Percentiles rank a stretch among this genome's conserved stretches.
phyloP scores from a whole-genome alignment of 1,284 basidiomycete species.

The Bondarzewia mesenterica region DNA sequence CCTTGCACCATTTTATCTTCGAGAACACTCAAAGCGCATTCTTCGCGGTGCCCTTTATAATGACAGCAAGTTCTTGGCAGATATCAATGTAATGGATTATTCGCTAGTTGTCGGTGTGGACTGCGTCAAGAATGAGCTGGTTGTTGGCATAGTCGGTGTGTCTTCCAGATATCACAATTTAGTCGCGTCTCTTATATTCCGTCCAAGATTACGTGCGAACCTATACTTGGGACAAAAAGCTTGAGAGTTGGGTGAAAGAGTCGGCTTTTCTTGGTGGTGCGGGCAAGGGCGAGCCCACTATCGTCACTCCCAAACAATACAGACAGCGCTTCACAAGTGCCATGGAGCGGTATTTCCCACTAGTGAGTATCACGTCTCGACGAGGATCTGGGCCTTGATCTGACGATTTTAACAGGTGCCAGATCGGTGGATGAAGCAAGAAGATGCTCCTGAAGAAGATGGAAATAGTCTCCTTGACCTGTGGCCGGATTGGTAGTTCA shows the following conservation, averaged over 20 bases:
- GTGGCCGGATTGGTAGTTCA: constrained; percentile 43
- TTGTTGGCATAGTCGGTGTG: constrained; percentile 94
- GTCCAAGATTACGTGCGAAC: constrained; percentile 82
- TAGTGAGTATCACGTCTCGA: constrained; percentile 38
- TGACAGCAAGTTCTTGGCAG: constrained; percentile 90
- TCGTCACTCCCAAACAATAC: constrained; percentile 83
- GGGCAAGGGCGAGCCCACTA: constrained; percentile 83
- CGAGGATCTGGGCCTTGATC: not conserved
- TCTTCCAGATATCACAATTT: constrained; percentile 12
- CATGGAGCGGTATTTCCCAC: constrained; percentile 88
- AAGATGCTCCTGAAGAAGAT: constrained; percentile 68
- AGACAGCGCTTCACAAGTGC: constrained; percentile 83
- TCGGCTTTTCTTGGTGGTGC: constrained; percentile 78
- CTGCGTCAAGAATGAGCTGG: constrained; percentile 72
- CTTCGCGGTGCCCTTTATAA: constrained; percentile 88
- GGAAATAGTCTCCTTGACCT: constrained; percentile 42
- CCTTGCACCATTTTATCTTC: constrained; percentile 82
- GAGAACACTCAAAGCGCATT: constrained; percentile 93
- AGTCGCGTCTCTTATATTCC: constrained; percentile 5
- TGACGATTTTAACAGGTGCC: constrained; percentile 46
- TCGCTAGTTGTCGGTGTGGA: constrained; percentile 95
- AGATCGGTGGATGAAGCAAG: constrained; percentile 83
- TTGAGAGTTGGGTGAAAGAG: constrained; percentile 98
- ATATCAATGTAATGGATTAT: constrained; percentile 99
- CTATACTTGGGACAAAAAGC: constrained; percentile 96